Percentiles rank a stretch among this genome's conserved stretches.
phyloP scores from a whole-genome alignment of 2,329 filamentous ascomycete genomes.

The Aurifilum marmelostoma region DNA sequence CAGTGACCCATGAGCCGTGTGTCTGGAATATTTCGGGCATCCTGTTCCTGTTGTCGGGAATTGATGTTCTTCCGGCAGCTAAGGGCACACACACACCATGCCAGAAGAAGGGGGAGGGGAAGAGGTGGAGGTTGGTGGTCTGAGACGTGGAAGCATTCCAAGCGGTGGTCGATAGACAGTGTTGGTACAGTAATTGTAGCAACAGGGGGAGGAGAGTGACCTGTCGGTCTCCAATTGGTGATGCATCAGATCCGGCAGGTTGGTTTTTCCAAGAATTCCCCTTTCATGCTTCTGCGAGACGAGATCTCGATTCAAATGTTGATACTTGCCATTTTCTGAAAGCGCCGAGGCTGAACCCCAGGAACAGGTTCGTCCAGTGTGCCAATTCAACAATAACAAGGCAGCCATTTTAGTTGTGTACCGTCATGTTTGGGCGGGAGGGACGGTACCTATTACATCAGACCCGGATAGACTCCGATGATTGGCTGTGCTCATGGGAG shows the following conservation, averaged over 20 bases:
- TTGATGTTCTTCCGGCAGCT: not conserved
- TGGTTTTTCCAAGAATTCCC: not conserved
- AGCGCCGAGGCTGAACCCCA: conserved; percentile 5
- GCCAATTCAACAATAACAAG: not conserved
- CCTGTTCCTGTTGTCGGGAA: conserved; percentile 12
- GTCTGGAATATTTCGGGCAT: not conserved
- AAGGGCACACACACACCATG: not conserved
- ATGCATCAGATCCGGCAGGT: not conserved
- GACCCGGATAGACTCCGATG: conserved; percentile 18
- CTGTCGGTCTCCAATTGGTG: not conserved
- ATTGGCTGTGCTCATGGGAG: conserved; percentile 10
- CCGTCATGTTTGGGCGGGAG: not conserved
- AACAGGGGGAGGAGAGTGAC: not conserved
- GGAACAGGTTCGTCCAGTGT: conserved; percentile 5
- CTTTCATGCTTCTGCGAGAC: not conserved
- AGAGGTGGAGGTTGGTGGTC: not conserved
- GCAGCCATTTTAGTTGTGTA: not conserved
- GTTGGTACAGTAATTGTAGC: not conserved
- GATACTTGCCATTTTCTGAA: conserved; percentile 17
- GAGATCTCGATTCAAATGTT: conserved; percentile 26
- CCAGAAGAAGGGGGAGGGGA: not conserved
- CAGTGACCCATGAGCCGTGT: conserved; percentile 2
- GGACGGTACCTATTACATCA: conserved; percentile 25
- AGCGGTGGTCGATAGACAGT: not conserved
- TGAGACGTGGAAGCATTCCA: not conserved